Conservation (phyloP, 371 early-diverging fungal genomes). For the Syncephalastrum contaminatum region DNA sequence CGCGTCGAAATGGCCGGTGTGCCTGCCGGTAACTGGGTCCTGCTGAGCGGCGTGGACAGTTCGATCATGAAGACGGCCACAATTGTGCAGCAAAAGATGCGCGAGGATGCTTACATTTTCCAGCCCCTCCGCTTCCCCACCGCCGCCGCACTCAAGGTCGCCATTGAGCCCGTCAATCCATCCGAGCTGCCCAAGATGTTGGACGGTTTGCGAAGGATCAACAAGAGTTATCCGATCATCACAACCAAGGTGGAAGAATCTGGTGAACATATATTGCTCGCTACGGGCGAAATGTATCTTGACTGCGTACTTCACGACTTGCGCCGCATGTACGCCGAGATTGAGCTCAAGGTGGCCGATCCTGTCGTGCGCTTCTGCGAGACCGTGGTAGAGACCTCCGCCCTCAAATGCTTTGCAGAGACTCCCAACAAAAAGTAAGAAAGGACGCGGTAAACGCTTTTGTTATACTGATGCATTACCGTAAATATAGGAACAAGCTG, state of each 20-base stretch:
- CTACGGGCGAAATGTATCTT: conserved; percentile 93
- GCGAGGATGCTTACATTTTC: conserved; percentile 81
- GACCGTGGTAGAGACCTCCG: conserved; percentile 92
- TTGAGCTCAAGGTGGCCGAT: conserved; percentile 96
- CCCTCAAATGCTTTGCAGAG: conserved; percentile 94
- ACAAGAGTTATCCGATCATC: conserved; percentile 91
- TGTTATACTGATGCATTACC: background rate
- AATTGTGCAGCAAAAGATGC: conserved; percentile 61
- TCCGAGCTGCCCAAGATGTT: conserved; percentile 97
- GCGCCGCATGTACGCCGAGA: conserved; percentile 90
- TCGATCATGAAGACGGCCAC: conserved; percentile 95
- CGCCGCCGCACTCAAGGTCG: conserved; percentile 88
- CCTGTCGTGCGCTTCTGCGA: conserved; percentile 96
- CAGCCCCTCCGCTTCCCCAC: conserved; percentile 83
- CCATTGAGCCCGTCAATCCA: conserved; percentile 95
- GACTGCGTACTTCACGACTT: conserved; percentile 97
- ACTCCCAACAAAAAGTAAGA: conserved; percentile 95
- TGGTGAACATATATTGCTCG: conserved; percentile 94
- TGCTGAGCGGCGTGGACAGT: conserved; percentile 89
- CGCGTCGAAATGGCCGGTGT: conserved; percentile 78
- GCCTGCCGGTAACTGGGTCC: conserved; percentile 87
- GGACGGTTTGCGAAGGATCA: conserved; percentile 92
- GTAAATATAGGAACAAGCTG: conserved; percentile 75
- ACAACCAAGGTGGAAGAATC: conserved; percentile 95
- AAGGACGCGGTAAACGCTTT: background rate